A percentile compares a stretch with the other conserved stretches of the same genome.
Conservation (phyloP, 2,329 filamentous ascomycete genomes). For the Cladosporium sp. region DNA sequence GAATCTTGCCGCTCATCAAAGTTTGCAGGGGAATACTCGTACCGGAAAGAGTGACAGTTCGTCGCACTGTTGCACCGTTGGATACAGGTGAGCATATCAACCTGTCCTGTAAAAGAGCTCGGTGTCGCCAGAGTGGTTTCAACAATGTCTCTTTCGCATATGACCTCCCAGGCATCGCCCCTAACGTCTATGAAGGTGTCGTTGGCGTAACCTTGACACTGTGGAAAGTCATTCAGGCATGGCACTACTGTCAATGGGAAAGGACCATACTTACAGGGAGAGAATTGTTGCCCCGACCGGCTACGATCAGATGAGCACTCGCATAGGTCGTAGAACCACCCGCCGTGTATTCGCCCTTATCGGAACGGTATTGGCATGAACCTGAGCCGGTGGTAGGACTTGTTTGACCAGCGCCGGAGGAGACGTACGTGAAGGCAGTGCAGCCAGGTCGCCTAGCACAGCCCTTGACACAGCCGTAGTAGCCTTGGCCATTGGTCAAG, state of each 20-base stretch:
- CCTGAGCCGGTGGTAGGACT: constrained; percentile 3
- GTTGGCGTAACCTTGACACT: not conserved
- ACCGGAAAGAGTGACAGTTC: not conserved
- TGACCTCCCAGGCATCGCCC: not conserved
- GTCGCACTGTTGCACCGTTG: no score
- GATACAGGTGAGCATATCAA: not conserved
- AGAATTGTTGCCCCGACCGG: not conserved
- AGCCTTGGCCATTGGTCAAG: constrained; percentile 14
- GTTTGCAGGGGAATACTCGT: not conserved
- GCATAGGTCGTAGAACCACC: constrained; percentile 1
- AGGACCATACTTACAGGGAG: not conserved
- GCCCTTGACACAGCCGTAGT: constrained; percentile 17
- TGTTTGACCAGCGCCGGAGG: not conserved
- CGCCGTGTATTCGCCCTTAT: not conserved
- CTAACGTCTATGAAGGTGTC: not conserved
- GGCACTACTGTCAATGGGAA: not conserved
- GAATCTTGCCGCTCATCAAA: no score
- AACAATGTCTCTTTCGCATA: not conserved
- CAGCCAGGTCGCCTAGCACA: constrained; percentile 16
- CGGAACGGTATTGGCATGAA: constrained; percentile 4
- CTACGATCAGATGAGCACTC: constrained; percentile 8
- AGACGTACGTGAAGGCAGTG: constrained; percentile 11
- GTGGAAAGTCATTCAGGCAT: not conserved
- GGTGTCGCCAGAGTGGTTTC: no score
- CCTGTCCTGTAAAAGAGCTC: not conserved